Base-by-base conservation (phyloP, 2,329 filamentous ascomycete species). In the Diaporthe ilicicola region DNA sequence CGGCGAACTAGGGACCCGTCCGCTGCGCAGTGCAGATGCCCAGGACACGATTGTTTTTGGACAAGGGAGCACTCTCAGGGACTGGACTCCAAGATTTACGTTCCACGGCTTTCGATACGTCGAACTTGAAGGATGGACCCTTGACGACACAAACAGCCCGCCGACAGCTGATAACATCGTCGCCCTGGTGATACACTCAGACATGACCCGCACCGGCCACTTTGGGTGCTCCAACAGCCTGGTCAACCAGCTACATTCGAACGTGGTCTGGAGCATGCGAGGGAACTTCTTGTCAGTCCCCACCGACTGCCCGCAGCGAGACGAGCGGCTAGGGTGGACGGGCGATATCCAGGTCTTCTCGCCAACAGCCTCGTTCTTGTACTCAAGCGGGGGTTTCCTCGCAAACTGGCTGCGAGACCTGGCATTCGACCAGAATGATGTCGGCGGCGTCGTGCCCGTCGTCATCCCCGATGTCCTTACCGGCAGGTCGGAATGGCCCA, bases 281-380 rank as follows among this genome's bases (percentile, higher is more conserved):
- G 87, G 87, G 0, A 91, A 90, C 72, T 90, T 91, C 73, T 73
- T 90, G 2, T 84, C 82, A 0, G 77, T 90, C 0, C 88, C 88
- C 0, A 90, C 88, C 0, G 89, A 91, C 74, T 89, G 87, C 73
- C 87, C 87, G 0, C 86, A 89, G 72, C 81, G 86, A 1, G 86
- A 89, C 64, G 87, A 89, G 76, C 81, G 87, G 0, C 76, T 89
- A 2, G 84, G 85, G 15, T 87, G 88, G 88, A 86, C 84, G 0
- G 84, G 88, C 17, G 84, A 88, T 71, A 79, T 82, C 9, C 84
- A 84, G 39, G 81, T 83, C 0, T 90, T 90, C 70, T 79, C 81
- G 0, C 84, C 85, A 0, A 85, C 86, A 0, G 83, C 86, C 0
- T 85, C 82, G 53, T 90, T 85, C 72, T 79, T 91, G 0, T 90